A percentile compares a stretch with the other conserved stretches of the same genome.
Conservation (phyloP, 441 rosid genomes). For the Eutrema salsugineum region DNA sequence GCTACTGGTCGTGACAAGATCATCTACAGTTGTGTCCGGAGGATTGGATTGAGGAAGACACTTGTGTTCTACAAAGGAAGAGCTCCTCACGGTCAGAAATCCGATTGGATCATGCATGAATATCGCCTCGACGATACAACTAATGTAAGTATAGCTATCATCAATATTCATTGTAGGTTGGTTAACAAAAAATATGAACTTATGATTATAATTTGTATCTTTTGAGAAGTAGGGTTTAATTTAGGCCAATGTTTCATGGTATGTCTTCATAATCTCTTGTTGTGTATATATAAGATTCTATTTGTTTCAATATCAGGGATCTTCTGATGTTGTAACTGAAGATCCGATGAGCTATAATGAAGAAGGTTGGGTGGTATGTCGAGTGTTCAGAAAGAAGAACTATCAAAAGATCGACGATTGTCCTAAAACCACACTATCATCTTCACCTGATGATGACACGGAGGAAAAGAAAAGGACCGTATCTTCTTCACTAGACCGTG, state of each 20-base stretch:
- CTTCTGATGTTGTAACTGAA: conserved; percentile 36
- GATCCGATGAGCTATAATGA: conserved; percentile 46
- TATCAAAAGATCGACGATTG: conserved; percentile 73
- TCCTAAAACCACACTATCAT: conserved; percentile 40
- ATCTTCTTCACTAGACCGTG: conserved; percentile 66
- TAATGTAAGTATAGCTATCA: conserved; percentile 36
- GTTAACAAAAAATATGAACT: too few relatives aligned
- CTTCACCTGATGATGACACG: conserved; percentile 37
- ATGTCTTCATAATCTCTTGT: too few relatives aligned
- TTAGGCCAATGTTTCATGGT: too few relatives aligned
- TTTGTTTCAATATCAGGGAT: conserved; percentile 27
- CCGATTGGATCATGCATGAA: conserved; percentile 99
- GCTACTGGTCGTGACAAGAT: conserved; percentile 98
- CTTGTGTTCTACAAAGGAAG: conserved; percentile 89
- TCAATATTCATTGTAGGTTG: not conserved
- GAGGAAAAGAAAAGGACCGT: conserved; percentile 31
- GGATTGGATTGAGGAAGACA: conserved; percentile 93
- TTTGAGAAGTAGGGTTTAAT: too few relatives aligned
- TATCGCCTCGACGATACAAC: conserved; percentile 70
- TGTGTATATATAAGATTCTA: not conserved
- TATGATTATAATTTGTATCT: too few relatives aligned
- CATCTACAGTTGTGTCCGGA: conserved; percentile 59
- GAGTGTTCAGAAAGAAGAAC: conserved; percentile 84
- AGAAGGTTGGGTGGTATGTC: conserved; percentile 96
- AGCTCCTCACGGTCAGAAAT: conserved; percentile 95